Evolutionary conservation across 2,329 filamentous ascomycete genomes (phyloP), one percentile per base, ranked within the genome.

Genomic region (Rutstroemia sp.): DNA sequence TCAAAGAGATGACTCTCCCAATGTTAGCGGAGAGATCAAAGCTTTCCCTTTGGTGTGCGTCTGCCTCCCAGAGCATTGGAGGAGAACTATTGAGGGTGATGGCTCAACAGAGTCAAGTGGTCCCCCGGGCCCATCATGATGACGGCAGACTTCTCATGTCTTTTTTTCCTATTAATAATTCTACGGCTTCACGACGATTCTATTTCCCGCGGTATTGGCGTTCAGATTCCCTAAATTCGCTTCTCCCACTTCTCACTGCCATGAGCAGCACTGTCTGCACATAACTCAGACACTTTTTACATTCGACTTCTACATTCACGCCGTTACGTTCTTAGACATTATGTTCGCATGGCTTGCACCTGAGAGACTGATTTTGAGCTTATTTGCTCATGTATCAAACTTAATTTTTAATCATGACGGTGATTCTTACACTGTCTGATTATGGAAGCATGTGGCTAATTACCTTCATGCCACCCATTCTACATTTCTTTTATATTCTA

Each of bases 31-130:
- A 58, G 92, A 97, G 70, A 94, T 97, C 76, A 97, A 97, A 73
- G 94, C 94, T 34, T 97, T 97, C 78, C 94, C 94, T 46, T 79
- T 99, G 61, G 92, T 99, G 50, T 99, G 92, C 69, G 90, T 97
- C 44, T 97, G 94, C 72, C 76, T 96, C 34, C 94, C 92, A 25
- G 89, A 96, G 68, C 92, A 96, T 72, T 99, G 92, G 92, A 84
- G 86, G 68, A 96, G 94, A 74, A 97, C 92, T 2, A 95, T 97
- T 65, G 92, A 97, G 62, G 90, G 91, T 58, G 92, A 96, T 67
- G 80, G 81, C 34, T 87, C 84, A 27, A 86, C 83, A 4, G 84
- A 87, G 67, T 78, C 80, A 9, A 79, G 77, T 54, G 78, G 70
- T 57, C 71, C 65, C 45, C 65, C 63, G 25, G 61, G 56, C 25